Evolutionary conservation across 148 eudicot genomes (phyloP).

Genomic region (Camellia granthamiana): DNA sequence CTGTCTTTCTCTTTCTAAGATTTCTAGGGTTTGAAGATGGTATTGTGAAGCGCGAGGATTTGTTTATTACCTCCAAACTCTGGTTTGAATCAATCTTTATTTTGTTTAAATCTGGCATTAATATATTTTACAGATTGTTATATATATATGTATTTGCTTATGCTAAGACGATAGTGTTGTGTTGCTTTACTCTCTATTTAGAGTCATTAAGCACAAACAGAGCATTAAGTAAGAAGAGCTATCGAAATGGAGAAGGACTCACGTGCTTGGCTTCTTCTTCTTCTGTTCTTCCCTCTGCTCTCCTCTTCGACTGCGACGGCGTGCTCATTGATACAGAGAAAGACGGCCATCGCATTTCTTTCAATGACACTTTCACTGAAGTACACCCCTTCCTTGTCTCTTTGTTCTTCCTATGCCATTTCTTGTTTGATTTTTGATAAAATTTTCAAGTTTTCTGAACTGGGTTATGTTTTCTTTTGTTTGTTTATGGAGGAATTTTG

Average conservation of each 20-base stretch:
- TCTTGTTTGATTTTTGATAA: neutral
- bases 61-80: no score
- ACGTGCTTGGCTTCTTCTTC: slow-evolving; percentile 38
- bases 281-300: slow-evolving; percentile 66
- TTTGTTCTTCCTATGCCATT: neutral
- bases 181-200: no score
- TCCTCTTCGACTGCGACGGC: slow-evolving; percentile 93
- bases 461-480: neutral
- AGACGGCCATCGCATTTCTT: slow-evolving; percentile 92
- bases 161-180: no score
- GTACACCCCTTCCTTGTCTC: slow-evolving; percentile 28
- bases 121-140: no score
- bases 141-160: no score
- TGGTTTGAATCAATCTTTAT: no score
- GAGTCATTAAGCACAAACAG: neutral
- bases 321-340: slow-evolving; percentile 95
- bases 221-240: slow-evolving; percentile 3
- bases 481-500: no score
- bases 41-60: no score
- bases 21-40: no score
- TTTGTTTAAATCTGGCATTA: no score
- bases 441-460: neutral
- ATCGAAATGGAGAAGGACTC: neutral
- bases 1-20: no score
- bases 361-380: slow-evolving; percentile 90